phyloP scores from a whole-genome alignment of 2,329 filamentous ascomycete genomes.

The Elsinoe necatrix region DNA sequence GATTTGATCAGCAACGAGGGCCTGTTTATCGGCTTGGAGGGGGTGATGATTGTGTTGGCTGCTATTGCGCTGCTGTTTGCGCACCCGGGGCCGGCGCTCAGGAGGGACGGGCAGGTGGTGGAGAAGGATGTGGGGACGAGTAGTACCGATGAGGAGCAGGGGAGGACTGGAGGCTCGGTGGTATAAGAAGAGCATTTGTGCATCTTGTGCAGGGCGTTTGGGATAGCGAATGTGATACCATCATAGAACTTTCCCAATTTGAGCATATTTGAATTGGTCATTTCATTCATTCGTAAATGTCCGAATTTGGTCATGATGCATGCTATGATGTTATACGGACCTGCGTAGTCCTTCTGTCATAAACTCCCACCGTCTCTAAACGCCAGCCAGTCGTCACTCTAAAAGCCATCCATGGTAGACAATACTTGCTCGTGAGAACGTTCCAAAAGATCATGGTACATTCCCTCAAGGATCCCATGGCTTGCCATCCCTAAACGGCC shows the following conservation, averaged over 20 bases:
- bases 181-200: background rate
- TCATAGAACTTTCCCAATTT: background rate
- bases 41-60: constrained; percentile 20
- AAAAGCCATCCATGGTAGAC: background rate
- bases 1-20: constrained; percentile 31
- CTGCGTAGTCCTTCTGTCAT: background rate
- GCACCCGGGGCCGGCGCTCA: constrained; percentile 6
- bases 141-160: constrained; percentile 6
- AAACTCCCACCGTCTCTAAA: background rate
- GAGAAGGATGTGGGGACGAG: background rate
- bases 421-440: background rate
- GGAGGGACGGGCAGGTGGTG: background rate
- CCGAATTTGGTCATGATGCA: background rate
- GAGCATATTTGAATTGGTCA: background rate
- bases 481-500: constrained; percentile 12
- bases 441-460: background rate
- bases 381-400: background rate
- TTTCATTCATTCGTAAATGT: constrained; percentile 7
- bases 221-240: background rate
- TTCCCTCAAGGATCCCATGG: constrained; percentile 12
- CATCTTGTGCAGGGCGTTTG: background rate
- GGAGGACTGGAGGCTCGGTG: background rate
- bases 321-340: background rate
- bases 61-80: background rate
- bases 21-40: constrained; percentile 24